phyloP scores from a whole-genome alignment of 139 green algal genomes.

The Diplosphaera chodatii region DNA sequence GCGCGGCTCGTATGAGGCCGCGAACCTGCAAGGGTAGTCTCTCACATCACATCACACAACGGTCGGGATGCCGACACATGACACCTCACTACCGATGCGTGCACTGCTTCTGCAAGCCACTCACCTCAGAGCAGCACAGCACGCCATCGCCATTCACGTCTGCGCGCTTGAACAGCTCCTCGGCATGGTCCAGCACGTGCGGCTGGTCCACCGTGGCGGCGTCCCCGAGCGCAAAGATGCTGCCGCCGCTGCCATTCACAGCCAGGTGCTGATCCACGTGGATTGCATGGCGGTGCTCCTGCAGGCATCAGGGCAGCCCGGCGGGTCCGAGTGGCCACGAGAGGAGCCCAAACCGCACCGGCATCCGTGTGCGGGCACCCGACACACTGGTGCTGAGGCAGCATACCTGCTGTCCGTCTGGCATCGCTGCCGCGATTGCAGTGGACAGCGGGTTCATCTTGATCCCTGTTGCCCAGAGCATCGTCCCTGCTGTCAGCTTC shows the following conservation, averaged over 20 bases:
- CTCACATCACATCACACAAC: too few species aligned
- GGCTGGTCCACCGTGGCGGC: constrained; percentile 33
- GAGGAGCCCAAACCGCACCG: too few species aligned
- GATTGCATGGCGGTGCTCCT: constrained; percentile 25
- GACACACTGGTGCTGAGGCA: too few species aligned
- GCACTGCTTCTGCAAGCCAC: too few species aligned
- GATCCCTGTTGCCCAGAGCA: constrained; percentile 48
- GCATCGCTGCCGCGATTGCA: neutral
- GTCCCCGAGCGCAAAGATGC: constrained; percentile 40
- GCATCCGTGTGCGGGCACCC: too few species aligned
- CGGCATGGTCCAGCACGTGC: constrained; percentile 43
- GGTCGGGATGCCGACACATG: too few species aligned
- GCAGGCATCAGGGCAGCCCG: too few species aligned
- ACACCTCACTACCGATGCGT: too few species aligned
- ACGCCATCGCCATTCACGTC: constrained; percentile 46
- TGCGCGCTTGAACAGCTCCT: constrained; percentile 58
- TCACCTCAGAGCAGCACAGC: constrained; percentile 37
- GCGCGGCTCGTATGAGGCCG: neutral
- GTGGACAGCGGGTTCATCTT: constrained; percentile 34
- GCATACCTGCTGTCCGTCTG: neutral
- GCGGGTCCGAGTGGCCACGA: too few species aligned
- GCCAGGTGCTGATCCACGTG: constrained; percentile 26
- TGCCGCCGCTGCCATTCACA: constrained; percentile 27
- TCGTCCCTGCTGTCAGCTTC: constrained; percentile 29
- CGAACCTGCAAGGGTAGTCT: too few species aligned